Base-by-base conservation (phyloP, 1,139 yeast species). In the Wickerhamomyces sp. region DNA sequence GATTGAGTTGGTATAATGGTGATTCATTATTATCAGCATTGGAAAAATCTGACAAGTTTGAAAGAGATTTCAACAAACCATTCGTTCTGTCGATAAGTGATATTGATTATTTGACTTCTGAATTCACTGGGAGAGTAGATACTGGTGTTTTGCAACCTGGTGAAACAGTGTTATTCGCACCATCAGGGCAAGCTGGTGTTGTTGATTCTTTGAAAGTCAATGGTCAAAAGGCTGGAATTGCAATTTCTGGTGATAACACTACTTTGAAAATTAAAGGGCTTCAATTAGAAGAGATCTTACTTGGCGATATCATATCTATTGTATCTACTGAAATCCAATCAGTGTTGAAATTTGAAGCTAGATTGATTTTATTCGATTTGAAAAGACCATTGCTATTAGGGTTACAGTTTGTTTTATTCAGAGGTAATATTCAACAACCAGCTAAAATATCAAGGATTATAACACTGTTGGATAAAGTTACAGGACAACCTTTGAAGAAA, bases 101-200 rank as follows among this genome's bases (percentile, higher is more conserved):
- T 56, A 59, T 76, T 4, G 60, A 47, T 10, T 15, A 60, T 27
- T 73, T 53, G 44, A 40, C 45, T 54, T 71, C 81, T 32, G 71
- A 72, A 29, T 69, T 89, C 10, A 69, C 75, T 30, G 98, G 98
- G 1, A 78, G 91, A 52, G 73, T 91, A 1, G 79, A 81, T 43
- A 73, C 85, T 9, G 99, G 99, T 4, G 66, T 75, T 1, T 73
- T 90, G 32, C 91, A 87, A 62, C 76, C 81, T 0, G 95, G 95
- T 34, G 94, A 91, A 58, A 74, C 84, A 0, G 71, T 89, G 8
- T 61, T 73, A 2, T 66, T 84, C 3, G 73, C 79, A 32, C 96
- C 96, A 7, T 65, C 74, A 9, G 67, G 64, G 34, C 72, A 71
- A 51, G 60, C 65, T 18, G 77, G 72, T 6, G 54, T 65, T 15